Conservation (phyloP, 2,329 filamentous ascomycete species). For the Trichoderma breve region DNA sequence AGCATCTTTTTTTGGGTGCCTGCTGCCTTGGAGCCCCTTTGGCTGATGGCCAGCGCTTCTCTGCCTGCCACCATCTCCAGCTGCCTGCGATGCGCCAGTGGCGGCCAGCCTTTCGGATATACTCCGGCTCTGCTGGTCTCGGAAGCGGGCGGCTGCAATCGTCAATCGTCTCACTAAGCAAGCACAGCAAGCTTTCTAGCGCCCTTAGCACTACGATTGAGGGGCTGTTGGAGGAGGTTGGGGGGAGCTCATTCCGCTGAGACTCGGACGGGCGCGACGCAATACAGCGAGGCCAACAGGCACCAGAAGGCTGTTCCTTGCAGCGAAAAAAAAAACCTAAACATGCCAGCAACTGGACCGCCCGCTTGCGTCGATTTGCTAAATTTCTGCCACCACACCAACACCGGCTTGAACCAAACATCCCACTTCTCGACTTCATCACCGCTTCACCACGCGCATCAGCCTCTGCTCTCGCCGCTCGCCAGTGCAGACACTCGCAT, state of each 20-base stretch:
- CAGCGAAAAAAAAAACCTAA: constrained; percentile 16
- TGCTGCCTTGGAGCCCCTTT: background rate
- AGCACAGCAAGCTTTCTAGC: background rate
- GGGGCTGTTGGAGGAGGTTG: constrained; percentile 2
- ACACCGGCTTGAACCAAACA: constrained; percentile 6
- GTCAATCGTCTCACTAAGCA: background rate
- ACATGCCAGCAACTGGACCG: constrained; percentile 23
- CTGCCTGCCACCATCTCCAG: constrained; percentile 15
- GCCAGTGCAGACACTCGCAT: constrained; percentile 6
- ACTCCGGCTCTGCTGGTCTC: background rate
- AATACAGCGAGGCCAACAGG: background rate
- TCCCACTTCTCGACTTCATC: constrained; percentile 17
- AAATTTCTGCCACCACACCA: constrained; percentile 27
- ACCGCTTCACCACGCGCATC: constrained; percentile 15
- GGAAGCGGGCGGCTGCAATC: background rate
- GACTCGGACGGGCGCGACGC: background rate
- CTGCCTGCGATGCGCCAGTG: constrained; percentile 17
- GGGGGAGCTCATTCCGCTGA: constrained; percentile 8
- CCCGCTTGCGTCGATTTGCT: constrained; percentile 20
- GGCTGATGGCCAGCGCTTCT: constrained; percentile 3
- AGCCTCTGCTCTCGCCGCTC: background rate
- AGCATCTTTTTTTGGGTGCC: background rate
- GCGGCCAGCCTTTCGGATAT: constrained; percentile 16
- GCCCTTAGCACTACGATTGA: background rate
- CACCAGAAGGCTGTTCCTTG: constrained; percentile 20